Evolutionary conservation across 805 yeast genomes (phyloP), one percentile per base, ranked within the genome.

Genomic region (Barnettozyma californica): DNA sequence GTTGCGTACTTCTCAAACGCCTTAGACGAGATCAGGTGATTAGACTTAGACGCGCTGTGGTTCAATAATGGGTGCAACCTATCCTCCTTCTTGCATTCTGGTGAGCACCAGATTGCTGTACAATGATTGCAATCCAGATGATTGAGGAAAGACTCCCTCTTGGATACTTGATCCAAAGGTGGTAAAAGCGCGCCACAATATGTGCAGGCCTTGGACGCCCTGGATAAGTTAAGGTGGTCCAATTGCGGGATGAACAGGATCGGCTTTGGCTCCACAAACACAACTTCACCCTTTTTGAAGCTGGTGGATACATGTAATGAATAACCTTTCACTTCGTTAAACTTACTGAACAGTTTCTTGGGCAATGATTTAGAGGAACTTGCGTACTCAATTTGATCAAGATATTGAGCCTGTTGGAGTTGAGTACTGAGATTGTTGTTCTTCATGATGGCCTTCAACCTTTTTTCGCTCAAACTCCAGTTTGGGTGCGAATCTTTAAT

Each of bases 71-170:
- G 66, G 61, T 88, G 95, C 9, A 76, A 62, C 14, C 64, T 58
- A 56, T 83, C 83, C 19, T 54, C 53, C 49, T 73, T 75, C 57
- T 81, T 80, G 68, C 96, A 87, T 9, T 61, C 63, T 43, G 66
- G 69, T 7, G 81, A 74, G 64, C 95, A 87, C 92, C 94, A 87
- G 43, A 81, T 68, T 45, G 80, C 84, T 8, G 73, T 63, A 56
- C 92, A 85, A 14, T 73, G 72, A 44, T 73, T 69, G 66, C 95
- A 87, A 53, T 81, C 84, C 43, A 83, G 67, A n/a, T 84, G 82
- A 38, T 63, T 67, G 43, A 74, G 61, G 13, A 57, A 46, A 13
- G 48, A 44, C 2, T 10, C 38, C 36, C 40, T 45, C 18, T 38
- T 38, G 1, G 55, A 49, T 9, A 52, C 47, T 1, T 54, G 47